A percentile compares a stretch with the other conserved stretches of the same genome.
Conservation (phyloP, 1,284 basidiomycete genomes). For the Fomitopsis palustris region DNA sequence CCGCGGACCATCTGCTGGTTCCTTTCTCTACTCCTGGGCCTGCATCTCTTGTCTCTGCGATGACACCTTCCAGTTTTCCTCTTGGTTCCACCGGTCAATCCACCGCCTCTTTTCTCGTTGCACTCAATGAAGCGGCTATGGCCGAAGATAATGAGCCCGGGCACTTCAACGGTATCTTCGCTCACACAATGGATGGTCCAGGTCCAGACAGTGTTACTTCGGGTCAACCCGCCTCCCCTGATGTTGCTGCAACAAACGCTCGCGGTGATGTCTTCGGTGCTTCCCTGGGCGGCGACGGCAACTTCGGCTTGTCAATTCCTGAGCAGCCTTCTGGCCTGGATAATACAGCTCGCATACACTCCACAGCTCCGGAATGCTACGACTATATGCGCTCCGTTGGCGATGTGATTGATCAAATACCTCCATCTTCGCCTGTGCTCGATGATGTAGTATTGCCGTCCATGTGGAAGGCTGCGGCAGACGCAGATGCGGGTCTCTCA, state of each 20-base stretch:
- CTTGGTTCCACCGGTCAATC: not conserved
- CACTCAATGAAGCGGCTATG: not conserved
- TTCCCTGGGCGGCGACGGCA: no score
- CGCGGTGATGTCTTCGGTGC: no score
- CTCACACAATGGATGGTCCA: not conserved
- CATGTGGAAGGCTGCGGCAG: no score
- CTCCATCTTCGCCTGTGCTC: no score
- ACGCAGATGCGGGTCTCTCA: no score
- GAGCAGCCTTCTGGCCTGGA: not conserved
- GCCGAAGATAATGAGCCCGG: not conserved
- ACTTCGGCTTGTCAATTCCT: no score
- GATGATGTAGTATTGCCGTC: no score
- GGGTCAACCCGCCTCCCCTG: no score
- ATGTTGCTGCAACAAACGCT: no score
- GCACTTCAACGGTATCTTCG: no score
- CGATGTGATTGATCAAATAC: no score
- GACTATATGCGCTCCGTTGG: slow-evolving; percentile 20
- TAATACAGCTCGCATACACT: not conserved
- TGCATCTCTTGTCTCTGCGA: slow-evolving; percentile 15
- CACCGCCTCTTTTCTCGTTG: not conserved
- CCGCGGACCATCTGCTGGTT: not conserved
- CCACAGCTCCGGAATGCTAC: not conserved
- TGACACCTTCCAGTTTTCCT: not conserved
- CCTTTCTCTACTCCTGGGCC: slow-evolving; percentile 39
- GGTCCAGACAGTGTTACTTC: not conserved